A percentile compares a stretch with the other conserved stretches of the same genome.
Evolutionary conservation across 768 basidiomycete species (phyloP).

Genomic region (Leccinum disarticulatum): DNA sequence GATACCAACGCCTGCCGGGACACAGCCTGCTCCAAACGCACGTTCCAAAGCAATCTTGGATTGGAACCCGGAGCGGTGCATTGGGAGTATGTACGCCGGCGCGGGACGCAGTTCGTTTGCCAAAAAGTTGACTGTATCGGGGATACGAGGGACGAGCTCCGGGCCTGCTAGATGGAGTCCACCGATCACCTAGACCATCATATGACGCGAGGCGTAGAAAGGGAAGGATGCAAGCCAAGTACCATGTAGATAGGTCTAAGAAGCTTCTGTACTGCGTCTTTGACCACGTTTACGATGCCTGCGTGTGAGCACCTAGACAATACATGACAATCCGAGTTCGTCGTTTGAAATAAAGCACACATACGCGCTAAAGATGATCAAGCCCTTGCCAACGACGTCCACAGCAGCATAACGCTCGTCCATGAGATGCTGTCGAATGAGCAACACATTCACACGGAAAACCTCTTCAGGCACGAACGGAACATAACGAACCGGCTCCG

Average conservation of each 20-base stretch:
- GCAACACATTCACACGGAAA: not conserved
- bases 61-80: slow-evolving; percentile 85
- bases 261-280: slow-evolving; percentile 62
- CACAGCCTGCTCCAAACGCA: slow-evolving; percentile 72
- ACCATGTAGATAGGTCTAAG: slow-evolving; percentile 78
- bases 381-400: slow-evolving; percentile 78
- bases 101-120: slow-evolving; percentile 56
- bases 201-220: not conserved
- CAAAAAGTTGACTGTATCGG: slow-evolving; percentile 70
- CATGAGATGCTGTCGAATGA: slow-evolving; percentile 58
- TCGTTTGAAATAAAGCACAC: slow-evolving; percentile 28
- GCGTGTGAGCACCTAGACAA: slow-evolving; percentile 65
- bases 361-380: slow-evolving; percentile 82
- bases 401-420: slow-evolving; percentile 80
- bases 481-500: slow-evolving; percentile 47
- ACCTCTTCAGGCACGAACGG: not conserved
- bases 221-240: not conserved
- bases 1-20: slow-evolving; percentile 75
- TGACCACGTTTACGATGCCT: slow-evolving; percentile 82
- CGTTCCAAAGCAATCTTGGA: slow-evolving; percentile 68
- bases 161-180: slow-evolving; percentile 82
- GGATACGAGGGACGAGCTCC: slow-evolving; percentile 63
- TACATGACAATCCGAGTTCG: not conserved
- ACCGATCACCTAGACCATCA: slow-evolving; percentile 58
- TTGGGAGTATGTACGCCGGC: slow-evolving; percentile 72